A percentile compares a stretch with the other conserved stretches of the same genome.
These are phyloP conservation scores for Gossypium schwendimanii DNA, from an alignment of 441 rosid genomes.

Conservation along the genomic window DNA sequence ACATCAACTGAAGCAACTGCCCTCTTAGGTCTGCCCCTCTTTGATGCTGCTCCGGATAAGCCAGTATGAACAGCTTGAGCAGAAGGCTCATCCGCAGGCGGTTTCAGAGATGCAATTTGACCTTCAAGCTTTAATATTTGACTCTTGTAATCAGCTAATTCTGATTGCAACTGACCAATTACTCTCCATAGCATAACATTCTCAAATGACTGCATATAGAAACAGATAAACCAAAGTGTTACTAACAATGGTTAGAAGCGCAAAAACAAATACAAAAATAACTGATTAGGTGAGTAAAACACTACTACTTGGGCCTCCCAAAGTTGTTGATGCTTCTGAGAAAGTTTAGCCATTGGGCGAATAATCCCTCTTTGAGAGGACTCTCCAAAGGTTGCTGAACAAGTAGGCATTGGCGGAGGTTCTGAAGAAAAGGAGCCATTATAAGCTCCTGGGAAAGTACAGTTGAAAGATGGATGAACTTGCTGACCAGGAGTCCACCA, in stretches of 20 bases:
- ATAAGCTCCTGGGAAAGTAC: constrained; percentile 21
- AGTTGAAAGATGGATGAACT: constrained; percentile 17
- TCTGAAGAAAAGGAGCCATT: constrained; percentile 17
- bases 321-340: constrained; percentile 36
- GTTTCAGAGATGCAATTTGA: constrained; percentile 26
- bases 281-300: background rate
- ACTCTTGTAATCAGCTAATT: constrained; percentile 28
- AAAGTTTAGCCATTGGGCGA: constrained; percentile 27
- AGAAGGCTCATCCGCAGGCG: constrained; percentile 10
- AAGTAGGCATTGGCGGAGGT: constrained; percentile 8
- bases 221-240: constrained; percentile 3
- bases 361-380: constrained; percentile 28
- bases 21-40: constrained; percentile 33
- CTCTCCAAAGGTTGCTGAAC: constrained; percentile 16
- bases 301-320: constrained; percentile 39
- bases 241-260: background rate
- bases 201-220: constrained; percentile 27
- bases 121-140: constrained; percentile 27
- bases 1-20: constrained; percentile 22
- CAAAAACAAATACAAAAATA: background rate
- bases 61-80: constrained; percentile 11
- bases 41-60: constrained; percentile 20
- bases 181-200: constrained; percentile 31
- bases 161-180: constrained; percentile 30
- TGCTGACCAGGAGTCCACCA: constrained; percentile 30